A percentile compares a stretch with the other conserved stretches of the same genome.
Conservation (phyloP, 495 filamentous ascomycete species). For the Pyrenula aspistea region DNA sequence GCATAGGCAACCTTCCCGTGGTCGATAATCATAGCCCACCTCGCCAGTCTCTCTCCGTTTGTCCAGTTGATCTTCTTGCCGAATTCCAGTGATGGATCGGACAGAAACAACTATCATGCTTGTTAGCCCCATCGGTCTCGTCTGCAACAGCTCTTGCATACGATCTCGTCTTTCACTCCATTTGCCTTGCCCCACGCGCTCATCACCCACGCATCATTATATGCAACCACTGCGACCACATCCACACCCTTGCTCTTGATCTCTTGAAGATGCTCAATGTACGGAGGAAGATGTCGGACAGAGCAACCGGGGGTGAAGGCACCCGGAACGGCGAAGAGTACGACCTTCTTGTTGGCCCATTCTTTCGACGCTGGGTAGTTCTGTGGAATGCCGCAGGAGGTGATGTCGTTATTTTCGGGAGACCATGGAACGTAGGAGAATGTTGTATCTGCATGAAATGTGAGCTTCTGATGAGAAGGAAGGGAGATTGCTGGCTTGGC, state of each 20-base stretch:
- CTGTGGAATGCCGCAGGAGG: slow-evolving; percentile 65
- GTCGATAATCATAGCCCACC: slow-evolving; percentile 81
- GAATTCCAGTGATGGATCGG: slow-evolving; percentile 66
- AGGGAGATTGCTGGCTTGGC: slow-evolving; percentile 45
- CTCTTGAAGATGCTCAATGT: slow-evolving; percentile 59
- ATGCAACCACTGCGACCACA: slow-evolving; percentile 70
- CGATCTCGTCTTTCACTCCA: slow-evolving; percentile 67
- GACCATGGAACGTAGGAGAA: slow-evolving; percentile 60
- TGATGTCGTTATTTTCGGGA: slow-evolving; percentile 49
- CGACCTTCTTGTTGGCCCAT: slow-evolving; percentile 78
- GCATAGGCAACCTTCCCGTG: slow-evolving; percentile 85
- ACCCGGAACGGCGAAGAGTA: slow-evolving; percentile 82
- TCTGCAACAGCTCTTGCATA: slow-evolving; percentile 26
- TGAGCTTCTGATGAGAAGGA: slow-evolving; percentile 1
- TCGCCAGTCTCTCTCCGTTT: slow-evolving; percentile 56
- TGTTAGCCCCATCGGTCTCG: slow-evolving; percentile 2
- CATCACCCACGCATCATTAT: slow-evolving; percentile 90
- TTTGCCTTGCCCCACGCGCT: slow-evolving; percentile 94
- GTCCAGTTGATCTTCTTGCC: slow-evolving; percentile 77
- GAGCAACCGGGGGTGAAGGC: slow-evolving; percentile 95
- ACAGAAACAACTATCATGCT: slow-evolving; percentile 61
- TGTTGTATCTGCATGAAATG: slow-evolving; percentile 1
- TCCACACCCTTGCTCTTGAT: slow-evolving; percentile 81
- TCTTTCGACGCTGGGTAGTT: slow-evolving; percentile 78
- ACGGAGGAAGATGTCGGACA: slow-evolving; percentile 74